Conservation (phyloP, 2,329 filamentous ascomycete genomes). For the Alternaria sp. region DNA sequence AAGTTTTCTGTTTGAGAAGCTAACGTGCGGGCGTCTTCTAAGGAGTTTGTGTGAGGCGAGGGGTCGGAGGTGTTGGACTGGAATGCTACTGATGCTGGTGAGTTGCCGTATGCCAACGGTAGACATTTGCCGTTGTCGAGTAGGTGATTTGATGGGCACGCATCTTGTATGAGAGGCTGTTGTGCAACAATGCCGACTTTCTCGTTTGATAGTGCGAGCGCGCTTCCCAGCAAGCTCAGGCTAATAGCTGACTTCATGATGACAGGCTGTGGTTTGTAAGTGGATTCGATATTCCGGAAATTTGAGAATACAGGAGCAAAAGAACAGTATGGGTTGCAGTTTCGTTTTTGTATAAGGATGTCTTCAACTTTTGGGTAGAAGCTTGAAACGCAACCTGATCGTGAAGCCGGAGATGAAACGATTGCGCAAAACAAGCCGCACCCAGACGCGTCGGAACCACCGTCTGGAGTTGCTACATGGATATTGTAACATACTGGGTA, state of each 20-base stretch:
- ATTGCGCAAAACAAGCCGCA: background rate
- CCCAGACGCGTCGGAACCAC: background rate
- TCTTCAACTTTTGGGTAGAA: background rate
- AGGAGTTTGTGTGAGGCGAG: background rate
- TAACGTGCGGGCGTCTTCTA: conserved; percentile 31
- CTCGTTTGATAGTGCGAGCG: conserved; percentile 26
- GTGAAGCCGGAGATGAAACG: conserved; percentile 34
- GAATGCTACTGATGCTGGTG: conserved; percentile 12
- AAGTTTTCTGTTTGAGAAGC: conserved; percentile 29
- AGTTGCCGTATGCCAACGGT: conserved; percentile 10
- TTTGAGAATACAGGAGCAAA: background rate
- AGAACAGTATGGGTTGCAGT: background rate
- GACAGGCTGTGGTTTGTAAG: background rate
- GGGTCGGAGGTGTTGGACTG: conserved; percentile 27
- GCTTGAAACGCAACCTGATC: conserved; percentile 30
- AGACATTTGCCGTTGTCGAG: conserved; percentile 35
- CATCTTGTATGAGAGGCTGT: conserved; percentile 27
- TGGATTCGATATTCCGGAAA: background rate
- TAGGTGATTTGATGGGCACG: conserved; percentile 33
- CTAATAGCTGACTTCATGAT: conserved; percentile 31
- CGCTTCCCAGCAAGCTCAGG: conserved; percentile 30
- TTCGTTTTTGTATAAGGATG: background rate
- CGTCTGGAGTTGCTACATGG: background rate
- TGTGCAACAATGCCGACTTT: conserved; percentile 29
- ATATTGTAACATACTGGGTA: background rate